These are phyloP conservation scores for Poa annua DNA, from an alignment of 176 grass and related monocot genomes.

Conservation along the genomic window DNA sequence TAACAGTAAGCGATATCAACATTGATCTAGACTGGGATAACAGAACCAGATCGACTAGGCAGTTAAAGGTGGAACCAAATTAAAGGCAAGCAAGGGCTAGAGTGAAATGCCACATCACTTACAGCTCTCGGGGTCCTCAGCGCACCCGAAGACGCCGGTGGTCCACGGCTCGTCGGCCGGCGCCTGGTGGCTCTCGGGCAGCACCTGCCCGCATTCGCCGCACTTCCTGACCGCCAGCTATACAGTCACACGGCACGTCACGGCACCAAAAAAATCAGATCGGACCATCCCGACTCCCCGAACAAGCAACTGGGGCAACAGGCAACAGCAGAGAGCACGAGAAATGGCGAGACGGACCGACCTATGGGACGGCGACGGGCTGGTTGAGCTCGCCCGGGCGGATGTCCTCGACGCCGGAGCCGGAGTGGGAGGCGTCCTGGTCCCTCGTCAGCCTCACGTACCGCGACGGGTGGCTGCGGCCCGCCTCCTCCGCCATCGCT, in stretches of 20 bases:
- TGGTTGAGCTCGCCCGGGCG: slow-evolving; percentile 72
- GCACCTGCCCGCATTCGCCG: slow-evolving; percentile 52
- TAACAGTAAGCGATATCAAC: no score
- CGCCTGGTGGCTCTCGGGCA: slow-evolving; percentile 57
- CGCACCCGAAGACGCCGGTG: slow-evolving; percentile 63
- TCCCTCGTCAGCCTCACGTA: slow-evolving; percentile 62
- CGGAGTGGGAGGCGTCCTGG: slow-evolving; percentile 38
- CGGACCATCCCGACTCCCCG: background rate
- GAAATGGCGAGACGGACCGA: background rate
- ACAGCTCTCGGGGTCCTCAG: slow-evolving; percentile 74
- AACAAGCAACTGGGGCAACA: background rate
- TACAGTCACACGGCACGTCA: background rate
- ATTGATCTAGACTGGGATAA: background rate
- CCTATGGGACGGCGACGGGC: slow-evolving; percentile 55
- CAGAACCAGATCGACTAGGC: background rate
- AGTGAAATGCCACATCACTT: slow-evolving; percentile 23
- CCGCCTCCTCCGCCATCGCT: slow-evolving; percentile 56
- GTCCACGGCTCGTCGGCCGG: slow-evolving; percentile 73
- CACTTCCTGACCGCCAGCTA: slow-evolving; percentile 63
- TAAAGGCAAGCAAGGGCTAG: background rate
- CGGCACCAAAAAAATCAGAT: background rate
- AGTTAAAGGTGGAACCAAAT: background rate
- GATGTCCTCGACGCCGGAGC: slow-evolving; percentile 45
- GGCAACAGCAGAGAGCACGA: background rate
- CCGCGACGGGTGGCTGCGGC: slow-evolving; percentile 25